A percentile compares a stretch with the other conserved stretches of the same genome.
Evolutionary conservation across 768 basidiomycete species (phyloP).

Genomic region (Naganishia randhawae): DNA sequence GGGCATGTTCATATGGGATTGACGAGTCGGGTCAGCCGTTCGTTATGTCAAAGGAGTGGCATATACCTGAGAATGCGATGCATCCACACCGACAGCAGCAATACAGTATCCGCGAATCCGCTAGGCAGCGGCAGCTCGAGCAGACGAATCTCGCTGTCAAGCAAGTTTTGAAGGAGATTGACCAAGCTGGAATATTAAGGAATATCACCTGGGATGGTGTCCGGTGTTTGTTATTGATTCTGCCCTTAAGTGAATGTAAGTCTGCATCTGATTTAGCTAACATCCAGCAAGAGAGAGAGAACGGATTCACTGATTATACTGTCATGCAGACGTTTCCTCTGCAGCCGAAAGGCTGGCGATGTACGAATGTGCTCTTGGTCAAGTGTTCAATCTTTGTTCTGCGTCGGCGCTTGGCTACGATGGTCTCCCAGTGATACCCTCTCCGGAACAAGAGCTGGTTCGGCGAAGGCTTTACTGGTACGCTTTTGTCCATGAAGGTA

Average conservation of each 20-base stretch:
- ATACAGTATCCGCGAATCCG: constrained; percentile 52
- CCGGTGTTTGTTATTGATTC: constrained; percentile 67
- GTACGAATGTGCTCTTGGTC: constrained; percentile 77
- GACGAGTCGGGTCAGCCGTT: constrained; percentile 69
- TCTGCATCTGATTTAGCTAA: constrained; percentile 28
- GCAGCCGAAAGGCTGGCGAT: constrained; percentile 60
- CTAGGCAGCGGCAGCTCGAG: constrained; percentile 49
- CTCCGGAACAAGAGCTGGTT: constrained; percentile 61
- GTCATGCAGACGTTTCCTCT: constrained; percentile 52
- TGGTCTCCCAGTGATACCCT: constrained; percentile 34
- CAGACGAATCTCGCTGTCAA: constrained; percentile 65
- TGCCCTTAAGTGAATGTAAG: constrained; percentile 80
- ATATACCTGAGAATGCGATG: constrained; percentile 25
- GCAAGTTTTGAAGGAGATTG: constrained; percentile 74
- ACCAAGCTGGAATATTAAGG: constrained; percentile 71
- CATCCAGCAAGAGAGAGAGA: neutral
- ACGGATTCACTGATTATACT: constrained; percentile 23
- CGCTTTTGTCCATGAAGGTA: constrained; percentile 76
- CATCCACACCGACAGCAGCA: neutral
- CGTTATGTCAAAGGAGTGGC: constrained; percentile 38
- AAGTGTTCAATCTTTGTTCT: constrained; percentile 71
- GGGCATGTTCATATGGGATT: constrained; percentile 85
- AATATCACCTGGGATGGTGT: constrained; percentile 84
- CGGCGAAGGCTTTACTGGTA: constrained; percentile 87
- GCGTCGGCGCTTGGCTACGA: constrained; percentile 54